phyloP scores from a whole-genome alignment of 73 alveolate genomes.

The Paramecium sonneborni region DNA sequence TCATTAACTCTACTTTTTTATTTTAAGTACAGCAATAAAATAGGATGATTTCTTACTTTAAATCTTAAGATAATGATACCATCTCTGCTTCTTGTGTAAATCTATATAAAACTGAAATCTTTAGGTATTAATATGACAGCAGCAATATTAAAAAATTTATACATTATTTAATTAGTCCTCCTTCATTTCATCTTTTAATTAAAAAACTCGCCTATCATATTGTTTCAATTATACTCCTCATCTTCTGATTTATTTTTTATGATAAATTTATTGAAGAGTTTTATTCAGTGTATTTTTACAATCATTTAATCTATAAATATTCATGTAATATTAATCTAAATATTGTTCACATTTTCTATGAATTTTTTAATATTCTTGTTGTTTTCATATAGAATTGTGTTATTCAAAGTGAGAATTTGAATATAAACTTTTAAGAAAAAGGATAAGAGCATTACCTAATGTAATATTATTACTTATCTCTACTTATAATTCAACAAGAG shows the following conservation, averaged over 20 bases:
- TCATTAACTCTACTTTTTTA: not conserved
- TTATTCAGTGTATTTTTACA: not conserved
- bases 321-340: not conserved
- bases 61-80: not conserved
- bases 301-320: not conserved
- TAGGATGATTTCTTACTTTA: not conserved
- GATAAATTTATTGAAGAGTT: not conserved
- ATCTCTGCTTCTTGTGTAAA: conserved; percentile 16
- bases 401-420: conserved; percentile 8
- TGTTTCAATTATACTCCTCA: not conserved
- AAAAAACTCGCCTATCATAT: not conserved
- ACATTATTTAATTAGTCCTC: not conserved
- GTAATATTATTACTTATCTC: not conserved
- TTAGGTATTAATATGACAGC: not conserved
- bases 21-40: not conserved
- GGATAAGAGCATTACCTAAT: not conserved
- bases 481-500: not conserved
- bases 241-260: conserved; percentile 5
- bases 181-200: conserved; percentile 31
- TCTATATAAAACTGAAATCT: not conserved
- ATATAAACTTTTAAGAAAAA: not conserved
- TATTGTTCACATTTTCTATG: not conserved
- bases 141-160: not conserved
- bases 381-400: not conserved
- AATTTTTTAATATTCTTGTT: not conserved